These are phyloP conservation scores for Corynespora cassiicola DNA, from an alignment of 2,329 filamentous ascomycete species.

Conservation along the genomic window DNA sequence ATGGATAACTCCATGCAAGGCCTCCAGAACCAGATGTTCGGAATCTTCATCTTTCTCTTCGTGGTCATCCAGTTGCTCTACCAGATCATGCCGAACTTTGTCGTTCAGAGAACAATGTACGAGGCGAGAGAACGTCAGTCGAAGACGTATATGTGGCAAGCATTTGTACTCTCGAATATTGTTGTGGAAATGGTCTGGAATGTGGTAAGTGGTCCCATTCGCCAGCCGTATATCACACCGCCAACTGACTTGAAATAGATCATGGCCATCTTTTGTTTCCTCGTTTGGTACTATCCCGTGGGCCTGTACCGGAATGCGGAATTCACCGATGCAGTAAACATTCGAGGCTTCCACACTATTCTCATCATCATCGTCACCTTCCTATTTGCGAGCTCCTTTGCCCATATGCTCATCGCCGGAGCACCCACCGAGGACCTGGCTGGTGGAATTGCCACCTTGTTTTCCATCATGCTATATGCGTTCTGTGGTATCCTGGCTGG, in stretches of 20 bases:
- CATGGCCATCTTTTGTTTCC: slow-evolving; percentile 57
- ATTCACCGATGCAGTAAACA: slow-evolving; percentile 59
- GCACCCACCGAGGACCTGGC: slow-evolving; percentile 4
- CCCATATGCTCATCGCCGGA: slow-evolving; percentile 11
- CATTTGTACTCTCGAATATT: slow-evolving; percentile 8
- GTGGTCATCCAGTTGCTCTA: slow-evolving; percentile 40
- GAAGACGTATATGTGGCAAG: slow-evolving; percentile 9
- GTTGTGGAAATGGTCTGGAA: slow-evolving; percentile 52
- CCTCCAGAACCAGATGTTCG: slow-evolving; percentile 12
- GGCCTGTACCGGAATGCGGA: slow-evolving; percentile 74
- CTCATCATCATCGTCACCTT: slow-evolving; percentile 9
- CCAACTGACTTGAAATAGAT: slow-evolving; percentile 47
- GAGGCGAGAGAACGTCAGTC: slow-evolving; percentile 7
- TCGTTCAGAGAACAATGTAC: slow-evolving; percentile 6
- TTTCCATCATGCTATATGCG: slow-evolving; percentile 12
- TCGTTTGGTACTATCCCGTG: slow-evolving; percentile 67
- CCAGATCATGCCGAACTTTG: slow-evolving; percentile 15
- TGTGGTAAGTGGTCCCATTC: slow-evolving; percentile 63
- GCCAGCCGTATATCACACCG: slow-evolving; percentile 80
- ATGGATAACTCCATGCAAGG: slow-evolving; percentile 4
- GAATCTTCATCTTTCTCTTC: slow-evolving; percentile 18
- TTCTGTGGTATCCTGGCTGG: slow-evolving; percentile 14
- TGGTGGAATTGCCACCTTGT: slow-evolving; percentile 3
- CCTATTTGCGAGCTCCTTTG: slow-evolving; percentile 7
- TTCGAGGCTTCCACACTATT: slow-evolving; percentile 68